phyloP scores from a whole-genome alignment of 2,329 filamentous ascomycete species.

The Cucurbitaria berberidis region DNA sequence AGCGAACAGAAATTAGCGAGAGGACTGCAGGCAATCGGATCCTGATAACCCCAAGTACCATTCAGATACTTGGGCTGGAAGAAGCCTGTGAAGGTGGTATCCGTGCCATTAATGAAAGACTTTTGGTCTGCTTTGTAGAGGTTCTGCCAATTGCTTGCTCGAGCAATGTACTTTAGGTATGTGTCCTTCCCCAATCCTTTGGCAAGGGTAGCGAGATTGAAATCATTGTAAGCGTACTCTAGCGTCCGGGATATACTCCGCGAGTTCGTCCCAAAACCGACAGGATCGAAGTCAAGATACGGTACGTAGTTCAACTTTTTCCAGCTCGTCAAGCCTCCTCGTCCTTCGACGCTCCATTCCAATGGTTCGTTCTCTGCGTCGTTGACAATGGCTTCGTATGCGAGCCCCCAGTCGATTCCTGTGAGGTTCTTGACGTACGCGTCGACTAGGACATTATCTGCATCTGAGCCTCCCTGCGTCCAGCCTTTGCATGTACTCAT shows the following conservation, averaged over 20 bases:
- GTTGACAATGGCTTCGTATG: slow-evolving; percentile 48
- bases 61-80: slow-evolving; percentile 73
- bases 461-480: slow-evolving; percentile 78
- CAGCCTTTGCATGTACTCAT: slow-evolving; percentile 78
- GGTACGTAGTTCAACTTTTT: slow-evolving; percentile 48
- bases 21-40: slow-evolving; percentile 57
- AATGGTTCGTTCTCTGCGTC: slow-evolving; percentile 48
- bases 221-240: slow-evolving; percentile 53
- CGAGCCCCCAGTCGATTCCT: slow-evolving; percentile 49
- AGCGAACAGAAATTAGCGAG: slow-evolving; percentile 41
- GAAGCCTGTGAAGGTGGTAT: slow-evolving; percentile 73
- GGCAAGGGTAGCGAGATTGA: slow-evolving; percentile 69
- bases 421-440: slow-evolving; percentile 71
- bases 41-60: slow-evolving; percentile 70
- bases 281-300: slow-evolving; percentile 49
- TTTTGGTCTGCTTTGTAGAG: slow-evolving; percentile 59
- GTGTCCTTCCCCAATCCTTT: slow-evolving; percentile 62
- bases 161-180: slow-evolving; percentile 61
- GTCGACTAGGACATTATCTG: slow-evolving; percentile 73
- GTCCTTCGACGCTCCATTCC: slow-evolving; percentile 49
- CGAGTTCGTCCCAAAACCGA: slow-evolving; percentile 52
- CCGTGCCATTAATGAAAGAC: slow-evolving; percentile 49
- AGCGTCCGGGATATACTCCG: slow-evolving; percentile 50
- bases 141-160: slow-evolving; percentile 71
- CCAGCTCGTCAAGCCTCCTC: slow-evolving; percentile 48